A percentile compares a stretch with the other conserved stretches of the same genome.
These are phyloP conservation scores for Pythium vanterpoolii DNA, from an alignment of 352 stramenopile species.

Conservation along the genomic window DNA sequence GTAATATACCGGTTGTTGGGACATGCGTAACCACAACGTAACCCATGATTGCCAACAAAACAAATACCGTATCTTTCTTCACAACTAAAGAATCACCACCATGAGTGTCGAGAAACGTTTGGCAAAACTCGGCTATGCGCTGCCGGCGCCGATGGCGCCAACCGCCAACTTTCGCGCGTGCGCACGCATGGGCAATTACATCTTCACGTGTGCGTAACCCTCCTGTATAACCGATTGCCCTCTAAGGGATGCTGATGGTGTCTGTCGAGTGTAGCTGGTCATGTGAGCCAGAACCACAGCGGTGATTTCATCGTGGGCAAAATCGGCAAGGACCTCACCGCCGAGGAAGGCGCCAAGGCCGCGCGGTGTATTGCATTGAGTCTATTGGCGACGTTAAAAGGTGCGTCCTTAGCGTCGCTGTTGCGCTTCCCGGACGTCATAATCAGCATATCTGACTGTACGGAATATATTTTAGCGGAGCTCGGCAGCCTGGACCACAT, in stretches of 20 bases:
- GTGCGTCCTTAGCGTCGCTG: constrained; percentile 23
- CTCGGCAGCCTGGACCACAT: constrained; percentile 85
- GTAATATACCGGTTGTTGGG: background rate
- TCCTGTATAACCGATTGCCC: background rate
- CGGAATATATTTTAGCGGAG: constrained; percentile 31
- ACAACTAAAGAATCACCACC: background rate
- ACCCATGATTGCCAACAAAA: background rate
- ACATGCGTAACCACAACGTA: background rate
- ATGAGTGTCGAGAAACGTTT: constrained; percentile 57
- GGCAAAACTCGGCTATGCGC: constrained; percentile 58
- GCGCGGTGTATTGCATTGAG: constrained; percentile 79
- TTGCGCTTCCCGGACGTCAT: background rate
- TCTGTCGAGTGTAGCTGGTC: constrained; percentile 40
- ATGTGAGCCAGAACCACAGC: constrained; percentile 43
- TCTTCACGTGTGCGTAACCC: constrained; percentile 54
- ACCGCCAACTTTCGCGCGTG: constrained; percentile 73
- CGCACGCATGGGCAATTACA: constrained; percentile 60
- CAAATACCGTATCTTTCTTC: constrained; percentile 4
- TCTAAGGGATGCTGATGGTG: background rate
- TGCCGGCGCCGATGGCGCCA: constrained; percentile 57
- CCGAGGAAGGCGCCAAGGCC: constrained; percentile 84
- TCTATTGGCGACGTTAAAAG: constrained; percentile 85
- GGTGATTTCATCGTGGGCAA: constrained; percentile 78
- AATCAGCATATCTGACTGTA: too few relatives aligned
- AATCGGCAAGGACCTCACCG: constrained; percentile 74